Conservation (phyloP, 2,329 filamentous ascomycete species). For the Scedosporium boydii region DNA sequence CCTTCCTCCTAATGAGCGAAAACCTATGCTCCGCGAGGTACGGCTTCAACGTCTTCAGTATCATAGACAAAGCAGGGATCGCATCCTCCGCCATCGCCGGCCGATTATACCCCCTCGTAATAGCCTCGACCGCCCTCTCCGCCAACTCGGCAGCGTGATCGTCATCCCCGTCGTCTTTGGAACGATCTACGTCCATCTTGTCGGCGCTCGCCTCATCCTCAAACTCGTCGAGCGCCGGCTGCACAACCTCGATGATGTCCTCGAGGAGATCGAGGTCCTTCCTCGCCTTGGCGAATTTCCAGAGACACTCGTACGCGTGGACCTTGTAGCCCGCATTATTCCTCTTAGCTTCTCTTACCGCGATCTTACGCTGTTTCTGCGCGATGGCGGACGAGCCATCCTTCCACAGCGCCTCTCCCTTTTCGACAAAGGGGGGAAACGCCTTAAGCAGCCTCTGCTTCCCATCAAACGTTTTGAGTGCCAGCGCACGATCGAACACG, state of each 20-base stretch:
- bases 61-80: conserved; percentile 24
- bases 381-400: conserved; percentile 42
- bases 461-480: conserved; percentile 84
- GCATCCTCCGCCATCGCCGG: conserved; percentile 26
- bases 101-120: conserved; percentile 39
- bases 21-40: conserved; percentile 30
- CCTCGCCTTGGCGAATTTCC: conserved; percentile 59
- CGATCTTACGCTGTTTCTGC: conserved; percentile 65
- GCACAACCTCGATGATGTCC: conserved; percentile 56
- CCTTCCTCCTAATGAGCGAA: conserved; percentile 33
- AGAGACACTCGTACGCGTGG: conserved; percentile 63
- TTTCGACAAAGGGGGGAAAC: conserved; percentile 68
- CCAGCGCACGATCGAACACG: conserved; percentile 68
- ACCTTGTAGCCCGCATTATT: conserved; percentile 80
- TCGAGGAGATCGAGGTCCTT: conserved; percentile 61
- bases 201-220: conserved; percentile 36
- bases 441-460: conserved; percentile 79
- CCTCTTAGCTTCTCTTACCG: conserved; percentile 78
- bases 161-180: conserved; percentile 27
- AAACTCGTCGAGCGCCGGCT: conserved; percentile 50
- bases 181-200: conserved; percentile 58
- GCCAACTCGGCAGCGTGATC: conserved; percentile 29
- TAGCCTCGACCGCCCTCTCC: conserved; percentile 39
- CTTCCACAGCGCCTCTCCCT: conserved; percentile 49
- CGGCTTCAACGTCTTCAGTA: conserved; percentile 30